phyloP scores from a whole-genome alignment of 1,284 basidiomycete genomes.

The Cutaneotrichosporon daszewskae region DNA sequence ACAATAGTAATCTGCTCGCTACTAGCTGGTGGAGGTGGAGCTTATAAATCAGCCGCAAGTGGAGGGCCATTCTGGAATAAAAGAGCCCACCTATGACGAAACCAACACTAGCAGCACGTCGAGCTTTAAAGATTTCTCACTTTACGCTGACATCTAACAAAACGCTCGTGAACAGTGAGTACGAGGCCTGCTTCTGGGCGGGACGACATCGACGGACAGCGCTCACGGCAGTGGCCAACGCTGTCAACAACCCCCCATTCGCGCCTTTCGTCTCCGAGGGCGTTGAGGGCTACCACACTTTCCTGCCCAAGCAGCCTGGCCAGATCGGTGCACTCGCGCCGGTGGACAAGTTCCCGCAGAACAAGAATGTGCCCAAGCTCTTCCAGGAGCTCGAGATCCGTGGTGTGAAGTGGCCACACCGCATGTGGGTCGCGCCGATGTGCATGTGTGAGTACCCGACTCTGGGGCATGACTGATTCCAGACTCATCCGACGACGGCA shows the following conservation, averaged over 20 bases:
- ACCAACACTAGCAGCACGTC: too few relatives aligned
- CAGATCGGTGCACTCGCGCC: conserved; percentile 53
- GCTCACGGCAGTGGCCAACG: conserved; percentile 2
- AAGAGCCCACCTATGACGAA: too few relatives aligned
- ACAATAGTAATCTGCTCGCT: too few relatives aligned
- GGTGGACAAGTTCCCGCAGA: conserved; percentile 13
- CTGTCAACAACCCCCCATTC: conserved; percentile 4
- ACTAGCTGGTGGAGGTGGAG: too few relatives aligned
- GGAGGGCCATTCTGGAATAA: too few relatives aligned
- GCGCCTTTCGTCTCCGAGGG: conserved; percentile 9
- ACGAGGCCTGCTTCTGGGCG: background rate
- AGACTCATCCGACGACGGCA: conserved; percentile 66
- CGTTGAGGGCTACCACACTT: conserved; percentile 8
- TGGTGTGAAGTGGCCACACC: conserved; percentile 63
- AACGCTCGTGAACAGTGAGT: too few relatives aligned
- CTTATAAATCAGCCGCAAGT: too few relatives aligned
- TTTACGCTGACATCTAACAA: too few relatives aligned
- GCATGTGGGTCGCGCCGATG: conserved; percentile 57
- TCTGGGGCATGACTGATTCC: too few relatives aligned
- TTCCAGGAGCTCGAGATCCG: conserved; percentile 65
- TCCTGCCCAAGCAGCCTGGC: conserved; percentile 57
- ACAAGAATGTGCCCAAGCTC: conserved; percentile 53
- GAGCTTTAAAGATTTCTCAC: too few relatives aligned
- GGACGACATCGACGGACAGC: background rate
- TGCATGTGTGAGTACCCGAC: conserved; percentile 53